Conservation (phyloP, 345 rosid species). For the Murraya paniculata region DNA sequence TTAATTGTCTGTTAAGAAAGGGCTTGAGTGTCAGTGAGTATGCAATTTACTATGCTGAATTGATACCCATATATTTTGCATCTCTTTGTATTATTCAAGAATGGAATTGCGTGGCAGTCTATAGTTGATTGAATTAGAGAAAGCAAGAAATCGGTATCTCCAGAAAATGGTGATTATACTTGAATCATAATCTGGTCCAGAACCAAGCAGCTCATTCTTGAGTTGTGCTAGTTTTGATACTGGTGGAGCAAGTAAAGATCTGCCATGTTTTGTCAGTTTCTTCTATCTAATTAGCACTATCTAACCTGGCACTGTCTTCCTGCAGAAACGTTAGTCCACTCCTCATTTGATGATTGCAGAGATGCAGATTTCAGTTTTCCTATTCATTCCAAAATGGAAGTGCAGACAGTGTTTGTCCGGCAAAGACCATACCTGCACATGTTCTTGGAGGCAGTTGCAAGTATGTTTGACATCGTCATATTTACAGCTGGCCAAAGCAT, state of each 20-base stretch:
- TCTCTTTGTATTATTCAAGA: neutral
- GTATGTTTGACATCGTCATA: slow-evolving; percentile 24
- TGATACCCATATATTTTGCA: neutral
- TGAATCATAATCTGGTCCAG: neutral
- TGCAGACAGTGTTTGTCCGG: slow-evolving; percentile 17
- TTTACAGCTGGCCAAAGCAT: slow-evolving; percentile 21
- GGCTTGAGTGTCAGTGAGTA: too few relatives aligned
- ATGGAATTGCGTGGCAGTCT: neutral
- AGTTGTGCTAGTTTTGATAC: neutral
- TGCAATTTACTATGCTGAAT: neutral
- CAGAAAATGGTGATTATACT: neutral
- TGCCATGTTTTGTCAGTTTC: neutral
- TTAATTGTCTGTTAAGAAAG: neutral
- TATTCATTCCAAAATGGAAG: slow-evolving; percentile 21
- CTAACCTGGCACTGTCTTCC: neutral
- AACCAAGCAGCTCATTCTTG: neutral
- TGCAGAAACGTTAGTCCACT: slow-evolving; percentile 22
- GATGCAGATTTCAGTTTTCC: slow-evolving; percentile 17
- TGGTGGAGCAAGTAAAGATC: neutral
- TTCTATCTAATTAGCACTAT: neutral
- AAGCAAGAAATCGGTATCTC: neutral
- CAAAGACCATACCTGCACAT: slow-evolving; percentile 19
- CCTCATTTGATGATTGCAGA: slow-evolving; percentile 14
- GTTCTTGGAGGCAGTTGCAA: slow-evolving; percentile 23
- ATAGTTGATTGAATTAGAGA: neutral